Base-by-base conservation (phyloP, 1,284 basidiomycete genomes). In the Trichosporon sp. region DNA sequence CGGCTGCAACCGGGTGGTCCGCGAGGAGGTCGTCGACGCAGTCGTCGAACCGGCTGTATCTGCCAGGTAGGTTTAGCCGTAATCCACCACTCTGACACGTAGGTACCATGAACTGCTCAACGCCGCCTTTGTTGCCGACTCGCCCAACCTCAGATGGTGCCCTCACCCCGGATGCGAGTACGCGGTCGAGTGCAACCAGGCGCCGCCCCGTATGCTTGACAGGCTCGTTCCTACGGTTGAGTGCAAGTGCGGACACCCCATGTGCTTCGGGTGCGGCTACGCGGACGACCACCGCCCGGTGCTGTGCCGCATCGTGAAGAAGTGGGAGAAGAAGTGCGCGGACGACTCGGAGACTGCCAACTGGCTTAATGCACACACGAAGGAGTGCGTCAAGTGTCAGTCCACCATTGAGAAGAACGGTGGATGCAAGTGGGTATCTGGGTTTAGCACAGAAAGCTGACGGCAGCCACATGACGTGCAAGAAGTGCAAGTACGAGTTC, bases 321-420 rank as follows among this genome's bases (percentile, higher is more conserved):
- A 94, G 85, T 99, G 97, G 97, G 85, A 97, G 79, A 94, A 93
- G 88, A 99, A 99, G 84, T 98, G 96, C 84, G 90, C 90, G 70
- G 96, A 99, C 82, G 96, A 99, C 81, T 94, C 92, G 76, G 97
- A 99, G 86, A 99, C 96, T 19, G 94, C 95, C 51, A 98, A 99
- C 82, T 99, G 96, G 96, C 96, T 99, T 86, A 94, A 93, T 87
- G 98, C 95, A 76, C 98, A 99, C 83, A 99, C 96, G 66, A 98
- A 99, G 86, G 96, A 99, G 84, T 99, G 96, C 81, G 88, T 90
- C 63, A 91, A 94, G 81, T 99, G 96, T 84, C 90, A 92, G 81
- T 95, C 94, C 77, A 98, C 96, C 67, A 98, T 99, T 75, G 96
- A 99, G 88, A 98, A 99, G 91, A 98, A 98, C 78, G 96, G 96